These are phyloP conservation scores for Eurotiales sp. DNA, from an alignment of 2,329 filamentous ascomycete genomes.

Conservation along the genomic window DNA sequence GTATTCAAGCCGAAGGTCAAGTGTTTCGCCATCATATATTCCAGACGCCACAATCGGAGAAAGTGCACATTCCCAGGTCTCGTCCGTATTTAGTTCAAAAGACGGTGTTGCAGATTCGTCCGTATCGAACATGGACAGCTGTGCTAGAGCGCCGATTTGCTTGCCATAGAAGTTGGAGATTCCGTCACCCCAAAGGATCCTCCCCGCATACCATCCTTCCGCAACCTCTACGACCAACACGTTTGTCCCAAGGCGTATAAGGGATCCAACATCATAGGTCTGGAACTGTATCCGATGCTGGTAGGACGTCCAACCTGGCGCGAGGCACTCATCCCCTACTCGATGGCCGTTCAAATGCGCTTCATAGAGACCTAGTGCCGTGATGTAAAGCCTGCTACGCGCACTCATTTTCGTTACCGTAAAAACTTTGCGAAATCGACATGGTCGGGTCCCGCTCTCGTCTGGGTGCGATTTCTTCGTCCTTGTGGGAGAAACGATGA, in stretches of 20 bases:
- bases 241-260: slow-evolving; percentile 38
- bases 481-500: too few species aligned
- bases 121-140: slow-evolving; percentile 16
- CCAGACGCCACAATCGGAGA: slow-evolving; percentile 30
- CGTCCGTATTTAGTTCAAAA: slow-evolving; percentile 15
- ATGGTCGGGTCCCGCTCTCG: too few species aligned
- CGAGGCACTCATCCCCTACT: slow-evolving; percentile 42
- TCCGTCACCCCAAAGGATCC: slow-evolving; percentile 27
- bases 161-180: slow-evolving; percentile 12
- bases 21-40: slow-evolving; percentile 55
- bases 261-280: slow-evolving; percentile 48
- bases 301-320: slow-evolving; percentile 54
- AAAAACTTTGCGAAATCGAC: too few species aligned
- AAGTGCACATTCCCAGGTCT: slow-evolving; percentile 22
- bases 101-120: not conserved
- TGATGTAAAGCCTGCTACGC: slow-evolving; percentile 43
- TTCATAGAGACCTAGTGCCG: slow-evolving; percentile 45
- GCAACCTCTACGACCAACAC: slow-evolving; percentile 41
- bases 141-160: not conserved
- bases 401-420: too few species aligned
- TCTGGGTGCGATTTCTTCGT: too few species aligned
- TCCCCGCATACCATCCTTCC: slow-evolving; percentile 49
- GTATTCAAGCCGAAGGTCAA: slow-evolving; percentile 36
- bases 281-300: slow-evolving; percentile 51
- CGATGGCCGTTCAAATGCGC: slow-evolving; percentile 46